A percentile compares a stretch with the other conserved stretches of the same genome.
Evolutionary conservation across 108 stramenopile species (phyloP).

Genomic region (Conticribra guillardii): DNA sequence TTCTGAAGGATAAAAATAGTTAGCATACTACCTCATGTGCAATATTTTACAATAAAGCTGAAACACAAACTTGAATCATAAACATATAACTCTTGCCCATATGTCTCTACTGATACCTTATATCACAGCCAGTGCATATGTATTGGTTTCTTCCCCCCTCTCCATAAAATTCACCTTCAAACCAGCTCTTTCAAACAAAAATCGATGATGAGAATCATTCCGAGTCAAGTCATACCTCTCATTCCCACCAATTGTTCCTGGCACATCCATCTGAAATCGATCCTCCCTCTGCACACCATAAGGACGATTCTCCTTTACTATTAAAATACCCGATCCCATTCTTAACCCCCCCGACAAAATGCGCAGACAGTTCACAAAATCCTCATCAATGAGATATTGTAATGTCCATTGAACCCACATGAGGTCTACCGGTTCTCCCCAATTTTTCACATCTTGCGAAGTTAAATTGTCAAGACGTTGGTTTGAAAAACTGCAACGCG

Average conservation of each 20-base stretch:
- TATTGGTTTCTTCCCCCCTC: slow-evolving; percentile 24
- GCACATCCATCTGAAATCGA: slow-evolving; percentile 33
- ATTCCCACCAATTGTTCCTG: slow-evolving; percentile 2
- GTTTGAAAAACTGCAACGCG: slow-evolving; percentile 15
- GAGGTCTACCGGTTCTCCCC: slow-evolving; percentile 4
- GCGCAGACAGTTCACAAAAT: slow-evolving; percentile 8
- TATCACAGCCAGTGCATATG: slow-evolving; percentile 16
- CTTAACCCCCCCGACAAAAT: slow-evolving; percentile 1
- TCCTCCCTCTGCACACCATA: slow-evolving; percentile 11
- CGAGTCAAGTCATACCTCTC: slow-evolving; percentile 24
- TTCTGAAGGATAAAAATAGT: too few species aligned
- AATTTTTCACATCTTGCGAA: neutral
- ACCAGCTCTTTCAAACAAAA: slow-evolving; percentile 13
- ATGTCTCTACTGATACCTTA: too few species aligned
- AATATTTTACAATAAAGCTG: too few species aligned
- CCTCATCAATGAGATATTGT: slow-evolving; percentile 21
- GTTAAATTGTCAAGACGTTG: slow-evolving; percentile 2
- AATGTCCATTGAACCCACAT: slow-evolving; percentile 32
- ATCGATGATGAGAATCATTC: slow-evolving; percentile 29
- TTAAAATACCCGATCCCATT: slow-evolving; percentile 11
- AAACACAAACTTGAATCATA: too few species aligned
- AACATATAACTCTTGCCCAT: too few species aligned
- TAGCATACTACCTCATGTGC: too few species aligned
- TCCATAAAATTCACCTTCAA: slow-evolving; percentile 9
- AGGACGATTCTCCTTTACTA: slow-evolving; percentile 28